Base-by-base conservation (phyloP, 2,329 filamentous ascomycete genomes). In the Fusarium equiseti region DNA sequence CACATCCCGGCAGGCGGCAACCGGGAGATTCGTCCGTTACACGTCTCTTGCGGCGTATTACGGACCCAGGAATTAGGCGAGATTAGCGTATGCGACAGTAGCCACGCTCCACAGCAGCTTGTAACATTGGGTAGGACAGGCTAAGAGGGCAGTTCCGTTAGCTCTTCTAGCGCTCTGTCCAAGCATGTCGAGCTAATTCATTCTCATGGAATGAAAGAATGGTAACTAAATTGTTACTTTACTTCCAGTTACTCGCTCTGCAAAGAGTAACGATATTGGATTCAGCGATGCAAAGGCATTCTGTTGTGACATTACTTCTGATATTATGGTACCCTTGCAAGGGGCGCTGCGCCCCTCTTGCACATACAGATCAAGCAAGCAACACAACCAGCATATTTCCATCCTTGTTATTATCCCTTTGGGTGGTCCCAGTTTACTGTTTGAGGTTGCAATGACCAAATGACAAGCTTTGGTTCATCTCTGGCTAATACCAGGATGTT, bases 211-310 rank as follows among this genome's bases (percentile, higher is more conserved):
- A 38, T 18, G 10, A 18, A 38, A 38, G 10, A 6, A 18, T 6
- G 16, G 18, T 38, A 11, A 38, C 10, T 6, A n/a, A 38, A 10
- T 38, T 6, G 10, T 18, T n/a, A 38, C 10, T 38, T n/a, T 38
- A 6, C 35, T 38, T n/a, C 35, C 18, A 18, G 8, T 35, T 18
- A 35, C 32, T 5, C 6, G 10, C 5, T 10, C 18, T 1, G 16
- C 16, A 35, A 18, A 6, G 32, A 35, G 10, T 35, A 5, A 11
- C 10, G 32, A 16, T 18, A 18, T 18, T 35, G 32, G 12, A n/a
- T 38, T 1, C 18, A 7, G 18, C 6, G 35, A 38, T 3, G 18
- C 35, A n/a, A 12, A 38, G 0, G 1, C 4, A 4, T n/a, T n/a
- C 10, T 5, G 35, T 7, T 18, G 35, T 6, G 5, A 8, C 12